Evolutionary conservation across 108 stramenopile genomes (phyloP).

Genomic region (Hondaea fermentalgiana): DNA sequence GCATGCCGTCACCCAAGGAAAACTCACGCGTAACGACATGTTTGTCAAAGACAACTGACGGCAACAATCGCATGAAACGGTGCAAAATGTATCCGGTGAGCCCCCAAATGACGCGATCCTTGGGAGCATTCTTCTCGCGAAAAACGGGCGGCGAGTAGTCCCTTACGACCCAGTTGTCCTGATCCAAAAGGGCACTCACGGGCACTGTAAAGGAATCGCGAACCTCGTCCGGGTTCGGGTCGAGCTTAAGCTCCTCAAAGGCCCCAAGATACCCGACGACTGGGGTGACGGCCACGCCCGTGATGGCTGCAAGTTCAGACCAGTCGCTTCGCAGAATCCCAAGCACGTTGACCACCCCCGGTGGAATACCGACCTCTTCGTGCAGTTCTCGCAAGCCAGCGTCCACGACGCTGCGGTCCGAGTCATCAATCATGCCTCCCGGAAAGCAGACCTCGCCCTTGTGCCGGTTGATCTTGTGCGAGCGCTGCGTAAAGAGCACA

Average conservation of each 20-base stretch:
- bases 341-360: conserved; percentile 27
- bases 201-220: conserved; percentile 30
- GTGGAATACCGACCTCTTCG: conserved; percentile 42
- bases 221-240: conserved; percentile 29
- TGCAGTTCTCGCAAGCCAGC: conserved; percentile 44
- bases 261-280: conserved; percentile 31
- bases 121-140: conserved; percentile 18
- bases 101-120: conserved; percentile 26
- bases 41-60: background rate
- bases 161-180: conserved; percentile 21
- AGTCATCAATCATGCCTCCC: conserved; percentile 37
- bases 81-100: conserved; percentile 28
- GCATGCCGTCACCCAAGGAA: background rate
- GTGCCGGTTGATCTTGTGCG: conserved; percentile 30
- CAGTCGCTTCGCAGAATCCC: conserved; percentile 32
- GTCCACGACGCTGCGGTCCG: conserved; percentile 38
- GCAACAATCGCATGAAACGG: background rate
- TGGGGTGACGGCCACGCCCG: conserved; percentile 32
- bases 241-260: conserved; percentile 18
- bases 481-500: conserved; percentile 42
- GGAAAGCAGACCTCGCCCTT: conserved; percentile 48
- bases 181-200: conserved; percentile 20
- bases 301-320: conserved; percentile 27
- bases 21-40: background rate
- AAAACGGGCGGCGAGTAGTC: background rate